These are phyloP conservation scores for Lyophyllum decastes DNA, from an alignment of 768 basidiomycete genomes.

Conservation along the genomic window DNA sequence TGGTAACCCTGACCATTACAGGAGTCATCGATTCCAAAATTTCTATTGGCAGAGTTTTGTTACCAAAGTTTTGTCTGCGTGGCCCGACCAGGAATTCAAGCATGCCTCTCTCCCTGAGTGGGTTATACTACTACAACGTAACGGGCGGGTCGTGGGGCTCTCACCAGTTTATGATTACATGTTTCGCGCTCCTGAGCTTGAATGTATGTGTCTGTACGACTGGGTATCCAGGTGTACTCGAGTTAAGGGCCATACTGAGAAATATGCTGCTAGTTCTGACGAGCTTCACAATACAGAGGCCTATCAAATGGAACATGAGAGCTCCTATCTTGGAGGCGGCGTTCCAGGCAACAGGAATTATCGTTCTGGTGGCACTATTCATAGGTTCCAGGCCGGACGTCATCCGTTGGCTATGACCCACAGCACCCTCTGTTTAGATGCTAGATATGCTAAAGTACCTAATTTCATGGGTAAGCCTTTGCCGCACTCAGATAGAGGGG, in stretches of 20 bases:
- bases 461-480: background rate
- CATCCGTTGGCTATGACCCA: background rate
- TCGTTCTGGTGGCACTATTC: background rate
- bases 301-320: background rate
- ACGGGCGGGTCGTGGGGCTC: conserved; percentile 19
- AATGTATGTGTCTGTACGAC: conserved; percentile 25
- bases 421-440: background rate
- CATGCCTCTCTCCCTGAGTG: conserved; percentile 14
- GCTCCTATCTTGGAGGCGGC: no score
- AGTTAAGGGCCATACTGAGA: background rate
- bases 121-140: conserved; percentile 17
- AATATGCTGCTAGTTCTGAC: background rate
- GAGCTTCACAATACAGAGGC: background rate
- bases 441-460: background rate
- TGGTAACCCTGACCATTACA: conserved; percentile 38
- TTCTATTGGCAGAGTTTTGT: conserved; percentile 40
- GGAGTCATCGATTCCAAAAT: conserved; percentile 28
- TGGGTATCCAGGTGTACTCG: conserved; percentile 23
- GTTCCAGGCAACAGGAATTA: background rate
- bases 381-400: background rate
- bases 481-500: background rate
- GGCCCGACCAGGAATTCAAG: conserved; percentile 5
- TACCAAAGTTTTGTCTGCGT: conserved; percentile 15
- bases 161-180: conserved; percentile 35
- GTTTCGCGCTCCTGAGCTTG: conserved; percentile 19